These are phyloP conservation scores for Vitis hybrid DNA, from an alignment of 177 flowering plant genomes.

Conservation along the genomic window DNA sequence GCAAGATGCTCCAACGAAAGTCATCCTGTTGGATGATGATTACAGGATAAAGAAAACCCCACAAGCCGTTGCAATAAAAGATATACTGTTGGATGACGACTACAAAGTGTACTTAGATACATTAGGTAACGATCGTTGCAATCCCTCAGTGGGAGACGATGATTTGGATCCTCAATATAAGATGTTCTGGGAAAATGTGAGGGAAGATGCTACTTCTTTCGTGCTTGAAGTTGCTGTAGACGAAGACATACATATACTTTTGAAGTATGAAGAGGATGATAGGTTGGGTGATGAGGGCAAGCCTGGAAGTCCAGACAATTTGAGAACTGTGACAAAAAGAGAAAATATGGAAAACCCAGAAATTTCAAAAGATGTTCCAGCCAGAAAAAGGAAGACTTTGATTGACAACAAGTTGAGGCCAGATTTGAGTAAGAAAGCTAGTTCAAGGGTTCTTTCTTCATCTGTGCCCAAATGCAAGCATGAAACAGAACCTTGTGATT, in stretches of 20 bases:
- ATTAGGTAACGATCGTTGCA: not conserved
- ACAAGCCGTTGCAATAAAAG: not conserved
- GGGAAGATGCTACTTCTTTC: constrained; percentile 24
- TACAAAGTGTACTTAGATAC: not conserved
- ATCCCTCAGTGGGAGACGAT: constrained; percentile 5
- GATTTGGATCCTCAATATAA: constrained; percentile 23
- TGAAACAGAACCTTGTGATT: not conserved
- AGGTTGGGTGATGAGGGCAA: constrained; percentile 4
- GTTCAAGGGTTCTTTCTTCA: not conserved
- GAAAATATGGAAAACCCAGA: not conserved
- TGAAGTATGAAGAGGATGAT: constrained; percentile 24
- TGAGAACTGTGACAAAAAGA: not conserved
- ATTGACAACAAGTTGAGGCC: not conserved
- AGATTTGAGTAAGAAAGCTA: not conserved
- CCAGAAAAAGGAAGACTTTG: not conserved
- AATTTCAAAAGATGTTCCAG: not conserved
- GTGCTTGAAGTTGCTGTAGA: constrained; percentile 13
- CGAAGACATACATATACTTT: not conserved
- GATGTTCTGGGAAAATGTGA: constrained; percentile 22
- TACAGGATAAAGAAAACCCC: not conserved
- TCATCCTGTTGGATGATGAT: too few species aligned
- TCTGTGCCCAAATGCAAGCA: not conserved
- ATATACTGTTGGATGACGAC: not conserved
- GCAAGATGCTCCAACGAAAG: too few species aligned
- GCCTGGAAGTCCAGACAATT: not conserved